phyloP scores from a whole-genome alignment of 1,139 yeast genomes.

The Yamadazyma taylorii region DNA sequence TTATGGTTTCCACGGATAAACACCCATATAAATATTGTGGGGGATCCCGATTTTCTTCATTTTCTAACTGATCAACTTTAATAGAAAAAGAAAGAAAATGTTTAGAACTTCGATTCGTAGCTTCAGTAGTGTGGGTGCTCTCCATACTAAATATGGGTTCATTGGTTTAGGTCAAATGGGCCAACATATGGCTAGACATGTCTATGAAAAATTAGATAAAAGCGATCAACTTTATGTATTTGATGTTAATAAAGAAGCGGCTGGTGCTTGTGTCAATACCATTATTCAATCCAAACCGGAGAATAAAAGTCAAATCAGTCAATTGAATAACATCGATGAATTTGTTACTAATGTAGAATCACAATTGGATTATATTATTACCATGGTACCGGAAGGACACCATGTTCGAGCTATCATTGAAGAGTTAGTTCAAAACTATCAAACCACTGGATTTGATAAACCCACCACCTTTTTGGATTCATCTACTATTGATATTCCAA shows the following conservation, averaged over 20 bases:
- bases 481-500: conserved; percentile 56
- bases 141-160: conserved; percentile 44
- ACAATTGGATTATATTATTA: conserved; percentile 44
- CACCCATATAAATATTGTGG: not conserved
- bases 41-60: too few species aligned
- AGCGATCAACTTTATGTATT: conserved; percentile 44
- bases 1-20: not conserved
- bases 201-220: conserved; percentile 41
- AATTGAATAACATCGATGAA: conserved; percentile 25
- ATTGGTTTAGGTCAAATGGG: conserved; percentile 65
- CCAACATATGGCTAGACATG: conserved; percentile 58
- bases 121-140: conserved; percentile 20
- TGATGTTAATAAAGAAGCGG: conserved; percentile 40
- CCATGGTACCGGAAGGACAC: conserved; percentile 62
- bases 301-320: conserved; percentile 20
- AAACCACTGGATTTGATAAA: conserved; percentile 16
- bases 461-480: conserved; percentile 46
- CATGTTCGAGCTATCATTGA: conserved; percentile 49
- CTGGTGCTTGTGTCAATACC: conserved; percentile 25
- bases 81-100: too few species aligned
- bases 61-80: too few species aligned
- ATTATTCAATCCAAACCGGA: conserved; percentile 27
- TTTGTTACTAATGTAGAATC: conserved; percentile 40
- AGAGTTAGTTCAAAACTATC: conserved; percentile 36
- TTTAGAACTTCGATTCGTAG: conserved; percentile 16